phyloP scores from a whole-genome alignment of 2,329 filamentous ascomycete genomes.

The Microsporum canis region DNA sequence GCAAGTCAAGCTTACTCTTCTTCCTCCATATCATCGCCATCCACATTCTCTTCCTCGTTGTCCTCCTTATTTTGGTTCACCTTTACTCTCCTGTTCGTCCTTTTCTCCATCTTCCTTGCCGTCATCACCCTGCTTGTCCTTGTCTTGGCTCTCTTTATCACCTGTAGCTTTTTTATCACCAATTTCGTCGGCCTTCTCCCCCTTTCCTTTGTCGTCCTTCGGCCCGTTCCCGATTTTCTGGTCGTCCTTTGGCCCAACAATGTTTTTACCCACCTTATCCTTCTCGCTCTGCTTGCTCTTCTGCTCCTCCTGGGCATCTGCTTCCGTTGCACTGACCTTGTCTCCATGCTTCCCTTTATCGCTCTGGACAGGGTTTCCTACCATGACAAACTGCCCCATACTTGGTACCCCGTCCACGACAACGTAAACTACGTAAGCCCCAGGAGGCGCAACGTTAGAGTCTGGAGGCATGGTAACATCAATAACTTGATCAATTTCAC shows the following conservation, averaged over 20 bases:
- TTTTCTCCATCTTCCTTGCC: neutral
- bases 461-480: constrained; percentile 46
- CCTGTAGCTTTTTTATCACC: neutral
- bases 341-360: neutral
- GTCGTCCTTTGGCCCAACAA: neutral
- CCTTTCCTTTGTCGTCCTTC: neutral
- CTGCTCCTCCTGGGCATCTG: neutral
- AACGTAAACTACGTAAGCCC: constrained; percentile 51
- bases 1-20: neutral
- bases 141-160: neutral
- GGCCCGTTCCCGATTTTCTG: neutral
- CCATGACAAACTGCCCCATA: constrained; percentile 41
- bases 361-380: constrained; percentile 5
- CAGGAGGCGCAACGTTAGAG: constrained; percentile 45
- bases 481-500: constrained; percentile 33
- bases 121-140: neutral
- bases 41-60: neutral
- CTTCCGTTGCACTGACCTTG: neutral
- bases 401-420: constrained; percentile 45
- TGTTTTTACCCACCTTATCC: neutral
- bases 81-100: neutral
- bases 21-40: neutral
- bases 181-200: neutral
- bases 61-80: neutral
- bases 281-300: neutral